Conservation (phyloP, 2,329 filamentous ascomycete genomes). For the Cordyceps cicadae region DNA sequence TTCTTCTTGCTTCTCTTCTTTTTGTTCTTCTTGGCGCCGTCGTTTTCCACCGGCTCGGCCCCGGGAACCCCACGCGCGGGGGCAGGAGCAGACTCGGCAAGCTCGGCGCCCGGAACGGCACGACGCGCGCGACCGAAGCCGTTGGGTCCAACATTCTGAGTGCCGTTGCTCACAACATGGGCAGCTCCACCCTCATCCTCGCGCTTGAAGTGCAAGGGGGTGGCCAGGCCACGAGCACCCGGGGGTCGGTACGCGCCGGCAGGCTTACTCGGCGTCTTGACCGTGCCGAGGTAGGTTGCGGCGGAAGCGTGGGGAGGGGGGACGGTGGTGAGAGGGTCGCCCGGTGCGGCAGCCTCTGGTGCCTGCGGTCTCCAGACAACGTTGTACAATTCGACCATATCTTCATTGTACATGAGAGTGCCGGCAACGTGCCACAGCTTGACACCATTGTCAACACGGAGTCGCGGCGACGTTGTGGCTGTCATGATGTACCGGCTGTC, state of each 20-base stretch:
- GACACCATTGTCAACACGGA: conserved; percentile 93
- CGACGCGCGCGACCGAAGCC: conserved; percentile 73
- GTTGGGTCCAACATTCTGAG: conserved; percentile 60
- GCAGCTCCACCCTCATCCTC: conserved; percentile 94
- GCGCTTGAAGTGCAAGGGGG: conserved; percentile 90
- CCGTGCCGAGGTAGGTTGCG: conserved; percentile 68
- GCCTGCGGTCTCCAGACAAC: conserved; percentile 78
- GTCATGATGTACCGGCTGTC: conserved; percentile 94
- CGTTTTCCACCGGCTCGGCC: conserved; percentile 57
- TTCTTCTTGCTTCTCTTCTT: conserved; percentile 89
- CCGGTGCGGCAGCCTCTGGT: conserved; percentile 47
- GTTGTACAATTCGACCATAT: conserved; percentile 90
- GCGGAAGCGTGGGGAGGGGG: conserved; percentile 79
- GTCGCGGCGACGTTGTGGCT: conserved; percentile 89
- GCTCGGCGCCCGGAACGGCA: conserved; percentile 79
- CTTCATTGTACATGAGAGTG: conserved; percentile 86
- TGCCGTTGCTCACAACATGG: conserved; percentile 71
- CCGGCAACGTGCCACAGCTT: conserved; percentile 92
- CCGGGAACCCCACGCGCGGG: conserved; percentile 59
- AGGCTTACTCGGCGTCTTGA: conserved; percentile 92
- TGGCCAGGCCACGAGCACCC: conserved; percentile 79
- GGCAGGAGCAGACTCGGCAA: conserved; percentile 56
- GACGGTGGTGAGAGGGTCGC: conserved; percentile 64
- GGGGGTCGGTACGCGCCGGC: conserved; percentile 95
- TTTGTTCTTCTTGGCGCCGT: conserved; percentile 85